A percentile compares a stretch with the other conserved stretches of the same genome.
phyloP scores from a whole-genome alignment of 1,139 yeast genomes.

The Suhomyces terraborum region DNA sequence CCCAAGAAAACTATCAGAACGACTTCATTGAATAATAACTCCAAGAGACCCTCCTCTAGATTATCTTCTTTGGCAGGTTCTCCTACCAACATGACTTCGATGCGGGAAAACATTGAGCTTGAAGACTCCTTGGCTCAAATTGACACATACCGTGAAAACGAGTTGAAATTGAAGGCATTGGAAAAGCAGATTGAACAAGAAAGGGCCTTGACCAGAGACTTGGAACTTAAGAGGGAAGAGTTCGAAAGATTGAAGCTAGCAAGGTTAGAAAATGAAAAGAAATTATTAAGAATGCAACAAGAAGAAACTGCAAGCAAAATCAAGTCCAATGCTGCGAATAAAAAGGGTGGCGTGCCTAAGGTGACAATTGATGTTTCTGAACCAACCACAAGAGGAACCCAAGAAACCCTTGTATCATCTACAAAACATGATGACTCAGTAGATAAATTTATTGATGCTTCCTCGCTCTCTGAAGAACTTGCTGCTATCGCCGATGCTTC shows the following conservation, averaged over 20 bases:
- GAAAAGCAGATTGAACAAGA: constrained; percentile 31
- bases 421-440: not conserved
- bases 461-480: constrained; percentile 1
- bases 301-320: constrained; percentile 6
- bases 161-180: constrained; percentile 25
- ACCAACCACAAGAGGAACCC: not conserved
- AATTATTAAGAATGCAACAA: constrained; percentile 19
- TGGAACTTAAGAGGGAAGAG: constrained; percentile 23
- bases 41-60: constrained; percentile 10
- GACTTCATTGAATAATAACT: constrained; percentile 13
- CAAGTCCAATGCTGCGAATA: not conserved
- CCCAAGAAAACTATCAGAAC: constrained; percentile 13
- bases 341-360: not conserved
- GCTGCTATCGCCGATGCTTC: not conserved
- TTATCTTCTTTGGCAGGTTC: constrained; percentile 14
- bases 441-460: constrained; percentile 1
- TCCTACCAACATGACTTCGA: constrained; percentile 12
- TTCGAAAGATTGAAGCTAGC: constrained; percentile 25
- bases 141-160: constrained; percentile 18
- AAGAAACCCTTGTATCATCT: constrained; percentile 1
- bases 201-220: constrained; percentile 30
- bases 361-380: not conserved
- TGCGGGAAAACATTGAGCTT: constrained; percentile 17
- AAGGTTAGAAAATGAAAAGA: constrained; percentile 24
- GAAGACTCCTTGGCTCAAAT: constrained; percentile 17